Evolutionary conservation across 345 rosid species (phyloP).

Genomic region (Rhodamnia argentea): DNA sequence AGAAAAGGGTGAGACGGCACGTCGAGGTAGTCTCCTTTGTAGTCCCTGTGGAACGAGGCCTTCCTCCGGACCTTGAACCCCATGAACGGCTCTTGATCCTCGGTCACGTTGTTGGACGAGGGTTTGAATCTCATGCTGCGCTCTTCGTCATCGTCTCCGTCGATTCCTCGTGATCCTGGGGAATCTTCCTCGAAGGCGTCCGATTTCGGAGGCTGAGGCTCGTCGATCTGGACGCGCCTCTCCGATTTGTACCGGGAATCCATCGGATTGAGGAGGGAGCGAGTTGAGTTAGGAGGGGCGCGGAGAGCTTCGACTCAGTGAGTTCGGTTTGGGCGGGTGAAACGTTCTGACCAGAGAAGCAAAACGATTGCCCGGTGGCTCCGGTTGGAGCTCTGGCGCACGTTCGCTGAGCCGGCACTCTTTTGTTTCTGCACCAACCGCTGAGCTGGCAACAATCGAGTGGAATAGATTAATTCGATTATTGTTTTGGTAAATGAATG

Average conservation of each 20-base stretch:
- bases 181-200: conserved; percentile 19
- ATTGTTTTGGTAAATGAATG: too few relatives aligned
- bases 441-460: not conserved
- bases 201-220: conserved; percentile 21
- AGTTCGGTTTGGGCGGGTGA: not conserved
- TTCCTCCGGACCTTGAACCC: conserved; percentile 73
- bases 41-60: conserved; percentile 73
- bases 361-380: not conserved
- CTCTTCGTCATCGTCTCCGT: conserved; percentile 14
- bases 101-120: conserved; percentile 38
- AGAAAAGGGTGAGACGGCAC: conserved; percentile 56
- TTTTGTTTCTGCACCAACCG: not conserved
- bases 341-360: not conserved
- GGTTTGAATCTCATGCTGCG: conserved; percentile 17
- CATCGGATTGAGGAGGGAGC: not conserved
- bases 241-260: not conserved
- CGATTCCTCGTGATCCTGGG: not conserved
- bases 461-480: not conserved
- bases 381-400: not conserved
- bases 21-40: conserved; percentile 79
- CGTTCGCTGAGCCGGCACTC: not conserved
- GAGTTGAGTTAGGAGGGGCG: not conserved
- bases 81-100: conserved; percentile 78
- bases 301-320: not conserved
- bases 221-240: conserved; percentile 46